Conservation (phyloP, 371 early-diverging fungal genomes). For the Syncephalastrum racemosum region DNA sequence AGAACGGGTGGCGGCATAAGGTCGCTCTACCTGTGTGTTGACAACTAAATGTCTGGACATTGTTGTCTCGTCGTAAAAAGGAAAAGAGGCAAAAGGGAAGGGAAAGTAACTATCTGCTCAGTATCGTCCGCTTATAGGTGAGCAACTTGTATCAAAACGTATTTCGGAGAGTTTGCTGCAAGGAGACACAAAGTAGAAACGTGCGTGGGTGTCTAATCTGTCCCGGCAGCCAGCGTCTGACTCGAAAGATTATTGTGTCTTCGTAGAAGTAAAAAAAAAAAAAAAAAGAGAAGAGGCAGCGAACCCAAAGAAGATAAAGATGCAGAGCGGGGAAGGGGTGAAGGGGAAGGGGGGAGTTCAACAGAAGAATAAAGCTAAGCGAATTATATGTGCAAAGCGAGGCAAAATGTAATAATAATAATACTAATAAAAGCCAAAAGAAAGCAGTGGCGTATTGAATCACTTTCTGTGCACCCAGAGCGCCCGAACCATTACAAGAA, state of each 20-base stretch:
- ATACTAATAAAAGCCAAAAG: conserved; percentile 5
- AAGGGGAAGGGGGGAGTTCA: not conserved
- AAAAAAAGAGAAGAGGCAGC: not conserved
- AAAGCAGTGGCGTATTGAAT: conserved; percentile 10
- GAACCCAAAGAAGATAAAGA: not conserved
- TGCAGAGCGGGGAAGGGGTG: conserved; percentile 1
- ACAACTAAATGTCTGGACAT: conserved; percentile 24
- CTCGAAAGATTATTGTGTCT: not conserved
- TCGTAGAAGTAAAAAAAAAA: not conserved
- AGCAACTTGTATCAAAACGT: no score
- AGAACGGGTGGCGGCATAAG: conserved; percentile 7
- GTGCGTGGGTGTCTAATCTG: no score
- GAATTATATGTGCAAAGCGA: no score
- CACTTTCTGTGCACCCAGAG: conserved; percentile 6
- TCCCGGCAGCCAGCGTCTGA: no score
- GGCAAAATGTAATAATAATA: no score
- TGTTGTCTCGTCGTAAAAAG: not conserved
- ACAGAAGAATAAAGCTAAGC: conserved; percentile 2
- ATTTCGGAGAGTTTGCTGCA: no score
- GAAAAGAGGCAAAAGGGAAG: not conserved
- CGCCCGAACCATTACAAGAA: conserved; percentile 8
- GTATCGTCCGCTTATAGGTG: no score
- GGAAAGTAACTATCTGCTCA: no score
- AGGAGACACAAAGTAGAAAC: no score
- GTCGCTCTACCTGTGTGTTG: conserved; percentile 25